Evolutionary conservation across 2,329 filamentous ascomycete genomes (phyloP).

Genomic region (Sclerotinia nivalis): DNA sequence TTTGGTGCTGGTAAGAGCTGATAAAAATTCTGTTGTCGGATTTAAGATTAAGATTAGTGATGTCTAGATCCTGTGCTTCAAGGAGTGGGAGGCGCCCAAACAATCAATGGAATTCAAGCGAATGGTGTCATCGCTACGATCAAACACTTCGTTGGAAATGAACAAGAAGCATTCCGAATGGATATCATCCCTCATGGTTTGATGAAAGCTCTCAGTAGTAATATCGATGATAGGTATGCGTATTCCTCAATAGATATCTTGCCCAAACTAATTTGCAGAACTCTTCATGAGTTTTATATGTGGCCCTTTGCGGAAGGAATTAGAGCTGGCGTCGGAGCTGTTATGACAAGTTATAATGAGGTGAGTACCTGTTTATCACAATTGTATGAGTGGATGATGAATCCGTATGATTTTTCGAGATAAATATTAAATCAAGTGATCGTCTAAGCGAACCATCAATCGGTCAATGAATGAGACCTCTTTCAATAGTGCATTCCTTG

Average conservation of each 20-base stretch:
- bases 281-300: slow-evolving; percentile 60
- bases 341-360: slow-evolving; percentile 83
- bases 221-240: slow-evolving; percentile 54
- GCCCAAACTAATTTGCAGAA: slow-evolving; percentile 34
- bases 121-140: slow-evolving; percentile 57
- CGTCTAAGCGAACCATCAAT: background rate
- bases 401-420: background rate
- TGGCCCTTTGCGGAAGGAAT: slow-evolving; percentile 61
- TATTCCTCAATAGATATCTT: background rate
- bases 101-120: slow-evolving; percentile 57
- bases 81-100: slow-evolving; percentile 51
- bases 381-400: background rate
- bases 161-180: slow-evolving; percentile 40
- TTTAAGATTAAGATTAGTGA: background rate
- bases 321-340: slow-evolving; percentile 71
- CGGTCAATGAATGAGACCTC: background rate
- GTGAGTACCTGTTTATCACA: slow-evolving; percentile 23
- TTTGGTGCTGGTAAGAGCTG: slow-evolving; percentile 52
- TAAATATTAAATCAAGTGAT: background rate
- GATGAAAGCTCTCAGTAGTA: slow-evolving; percentile 44
- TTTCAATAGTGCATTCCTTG: background rate
- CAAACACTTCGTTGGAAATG: slow-evolving; percentile 60
- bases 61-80: slow-evolving; percentile 63
- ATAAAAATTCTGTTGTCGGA: background rate
- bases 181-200: slow-evolving; percentile 40